These are phyloP conservation scores for Geranium brycei DNA, from an alignment of 345 rosid genomes.

Conservation along the genomic window DNA sequence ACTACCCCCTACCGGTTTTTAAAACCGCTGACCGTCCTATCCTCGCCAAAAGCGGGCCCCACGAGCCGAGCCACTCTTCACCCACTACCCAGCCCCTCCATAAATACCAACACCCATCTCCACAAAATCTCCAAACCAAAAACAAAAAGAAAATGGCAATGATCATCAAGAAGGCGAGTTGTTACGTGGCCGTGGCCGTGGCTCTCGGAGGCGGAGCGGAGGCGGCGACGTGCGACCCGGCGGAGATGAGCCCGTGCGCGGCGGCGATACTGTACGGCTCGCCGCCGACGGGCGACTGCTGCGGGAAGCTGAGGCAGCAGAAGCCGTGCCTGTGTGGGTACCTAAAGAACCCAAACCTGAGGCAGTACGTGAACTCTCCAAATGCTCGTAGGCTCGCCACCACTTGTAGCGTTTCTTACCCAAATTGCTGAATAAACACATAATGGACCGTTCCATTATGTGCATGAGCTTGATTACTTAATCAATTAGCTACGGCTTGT, in stretches of 20 bases:
- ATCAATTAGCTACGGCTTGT: too few relatives aligned
- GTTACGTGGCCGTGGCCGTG: neutral
- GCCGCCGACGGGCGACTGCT: slow-evolving; percentile 37
- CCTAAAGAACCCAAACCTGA: slow-evolving; percentile 31
- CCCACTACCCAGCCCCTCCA: too few relatives aligned
- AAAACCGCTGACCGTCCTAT: too few relatives aligned
- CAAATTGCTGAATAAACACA: slow-evolving; percentile 24
- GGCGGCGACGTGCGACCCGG: slow-evolving; percentile 35
- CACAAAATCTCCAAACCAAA: too few relatives aligned
- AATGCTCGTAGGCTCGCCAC: slow-evolving; percentile 26
- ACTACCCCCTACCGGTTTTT: too few relatives aligned
- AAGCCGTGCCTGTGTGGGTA: slow-evolving; percentile 54
- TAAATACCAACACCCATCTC: too few relatives aligned
- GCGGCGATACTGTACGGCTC: slow-evolving; percentile 21
- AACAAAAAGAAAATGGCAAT: too few relatives aligned
- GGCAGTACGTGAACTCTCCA: slow-evolving; percentile 30
- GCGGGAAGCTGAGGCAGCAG: slow-evolving; percentile 47
- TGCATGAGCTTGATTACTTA: too few relatives aligned
- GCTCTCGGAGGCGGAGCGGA: slow-evolving; percentile 10
- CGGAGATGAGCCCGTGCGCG: slow-evolving; percentile 40
- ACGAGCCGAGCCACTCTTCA: too few relatives aligned
- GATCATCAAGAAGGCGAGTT: too few relatives aligned
- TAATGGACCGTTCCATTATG: too few relatives aligned
- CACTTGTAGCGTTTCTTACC: slow-evolving; percentile 37
- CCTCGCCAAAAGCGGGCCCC: too few relatives aligned